These are phyloP conservation scores for Bipolaris bicolor DNA, from an alignment of 2,329 filamentous ascomycete genomes.

Conservation along the genomic window DNA sequence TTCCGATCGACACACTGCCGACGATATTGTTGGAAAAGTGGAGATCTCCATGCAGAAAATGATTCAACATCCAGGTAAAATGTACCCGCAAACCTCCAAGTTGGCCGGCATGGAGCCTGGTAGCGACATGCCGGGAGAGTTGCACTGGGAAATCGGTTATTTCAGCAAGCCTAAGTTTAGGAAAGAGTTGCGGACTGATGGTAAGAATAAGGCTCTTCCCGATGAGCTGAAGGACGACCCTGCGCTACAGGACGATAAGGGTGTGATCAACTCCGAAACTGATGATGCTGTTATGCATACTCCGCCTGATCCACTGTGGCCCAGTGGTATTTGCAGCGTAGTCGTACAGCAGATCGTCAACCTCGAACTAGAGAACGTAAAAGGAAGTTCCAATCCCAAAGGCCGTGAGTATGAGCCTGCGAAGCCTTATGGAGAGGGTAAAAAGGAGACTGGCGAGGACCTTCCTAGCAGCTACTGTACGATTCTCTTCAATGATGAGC, in stretches of 20 bases:
- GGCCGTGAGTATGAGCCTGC: slow-evolving; percentile 90
- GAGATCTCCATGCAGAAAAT: slow-evolving; percentile 94
- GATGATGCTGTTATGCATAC: slow-evolving; percentile 89
- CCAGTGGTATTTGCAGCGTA: slow-evolving; percentile 84
- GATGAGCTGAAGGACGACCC: slow-evolving; percentile 73
- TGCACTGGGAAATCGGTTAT: slow-evolving; percentile 96
- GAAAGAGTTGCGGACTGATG: slow-evolving; percentile 81
- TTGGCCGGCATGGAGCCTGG: slow-evolving; percentile 82
- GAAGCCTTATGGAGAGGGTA: slow-evolving; percentile 80
- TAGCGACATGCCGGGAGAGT: slow-evolving; percentile 87
- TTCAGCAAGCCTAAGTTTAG: slow-evolving; percentile 91
- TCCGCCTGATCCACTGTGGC: slow-evolving; percentile 95
- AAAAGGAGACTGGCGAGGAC: slow-evolving; percentile 78
- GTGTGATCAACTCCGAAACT: slow-evolving; percentile 70
- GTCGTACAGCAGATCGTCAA: slow-evolving; percentile 95
- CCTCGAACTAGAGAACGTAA: slow-evolving; percentile 87
- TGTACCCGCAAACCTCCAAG: slow-evolving; percentile 88
- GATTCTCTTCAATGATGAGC: slow-evolving; percentile 84
- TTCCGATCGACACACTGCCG: slow-evolving; percentile 87
- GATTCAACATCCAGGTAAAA: slow-evolving; percentile 89
- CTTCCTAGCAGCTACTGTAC: slow-evolving; percentile 94
- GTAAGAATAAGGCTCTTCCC: slow-evolving; percentile 79
- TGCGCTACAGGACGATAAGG: slow-evolving; percentile 87
- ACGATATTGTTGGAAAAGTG: slow-evolving; percentile 94
- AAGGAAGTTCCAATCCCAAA: slow-evolving; percentile 80